Conservation (phyloP, 306 rosid genomes). For the Cicer pinnatifidum region DNA sequence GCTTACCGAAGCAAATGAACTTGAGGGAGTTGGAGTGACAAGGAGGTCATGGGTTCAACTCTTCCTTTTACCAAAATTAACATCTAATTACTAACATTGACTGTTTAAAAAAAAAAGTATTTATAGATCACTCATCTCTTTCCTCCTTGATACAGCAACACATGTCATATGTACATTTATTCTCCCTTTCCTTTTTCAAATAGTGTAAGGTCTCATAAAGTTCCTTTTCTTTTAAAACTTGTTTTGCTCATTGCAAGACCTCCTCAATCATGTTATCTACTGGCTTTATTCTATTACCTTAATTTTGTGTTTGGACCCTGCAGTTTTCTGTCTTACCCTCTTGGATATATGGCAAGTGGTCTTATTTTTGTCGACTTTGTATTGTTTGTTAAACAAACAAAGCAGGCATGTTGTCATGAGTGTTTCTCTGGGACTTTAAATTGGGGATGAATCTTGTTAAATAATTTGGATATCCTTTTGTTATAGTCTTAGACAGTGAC, state of each 20-base stretch:
- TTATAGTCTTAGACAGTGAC: background rate
- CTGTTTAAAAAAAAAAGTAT: background rate
- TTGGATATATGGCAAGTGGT: conserved; percentile 17
- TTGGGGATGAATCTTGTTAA: conserved; percentile 9
- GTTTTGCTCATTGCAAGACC: background rate
- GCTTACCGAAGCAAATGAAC: background rate
- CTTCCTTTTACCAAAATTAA: no score
- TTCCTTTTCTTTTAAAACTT: conserved; percentile 16
- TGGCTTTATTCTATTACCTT: conserved; percentile 29
- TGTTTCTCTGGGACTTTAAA: conserved; percentile 18
- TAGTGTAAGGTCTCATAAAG: background rate
- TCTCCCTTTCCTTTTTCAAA: background rate
- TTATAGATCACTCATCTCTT: conserved; percentile 2
- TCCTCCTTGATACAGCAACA: background rate
- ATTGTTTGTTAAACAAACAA: conserved; percentile 33
- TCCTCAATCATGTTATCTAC: conserved; percentile 7
- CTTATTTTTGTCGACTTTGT: background rate
- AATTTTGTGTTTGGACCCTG: background rate
- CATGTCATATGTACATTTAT: no score
- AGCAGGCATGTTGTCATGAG: conserved; percentile 3
- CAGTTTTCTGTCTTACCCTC: conserved; percentile 7
- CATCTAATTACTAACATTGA: no score
- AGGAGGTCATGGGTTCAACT: no score
- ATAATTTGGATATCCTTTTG: conserved; percentile 1
- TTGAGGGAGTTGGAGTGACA: no score